phyloP scores from a whole-genome alignment of 129 eudicot genomes.

The Centella asiatica region DNA sequence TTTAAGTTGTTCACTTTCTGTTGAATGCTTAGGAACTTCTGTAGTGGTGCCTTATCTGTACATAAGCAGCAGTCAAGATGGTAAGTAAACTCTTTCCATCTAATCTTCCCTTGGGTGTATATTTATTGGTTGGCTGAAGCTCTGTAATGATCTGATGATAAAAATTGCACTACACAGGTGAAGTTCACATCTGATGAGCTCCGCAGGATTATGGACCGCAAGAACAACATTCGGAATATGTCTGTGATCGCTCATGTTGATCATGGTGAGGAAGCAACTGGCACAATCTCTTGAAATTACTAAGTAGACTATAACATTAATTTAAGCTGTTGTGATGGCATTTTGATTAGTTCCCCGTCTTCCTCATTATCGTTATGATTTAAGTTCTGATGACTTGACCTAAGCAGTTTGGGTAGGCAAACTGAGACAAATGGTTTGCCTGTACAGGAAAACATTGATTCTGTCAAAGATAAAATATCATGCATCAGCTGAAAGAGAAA shows the following conservation, averaged over 20 bases:
- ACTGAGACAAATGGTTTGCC: too few relatives aligned
- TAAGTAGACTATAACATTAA: background rate
- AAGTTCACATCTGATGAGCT: constrained; percentile 29
- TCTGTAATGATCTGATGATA: background rate
- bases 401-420: too few relatives aligned
- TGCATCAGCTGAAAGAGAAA: too few relatives aligned
- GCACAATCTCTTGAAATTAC: background rate
- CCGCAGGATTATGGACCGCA: constrained; percentile 63
- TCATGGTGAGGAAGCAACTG: constrained; percentile 37
- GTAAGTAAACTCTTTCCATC: background rate
- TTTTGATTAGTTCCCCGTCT: too few relatives aligned
- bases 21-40: background rate
- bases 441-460: too few relatives aligned
- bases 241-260: constrained; percentile 87
- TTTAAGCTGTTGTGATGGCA: background rate
- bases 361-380: too few relatives aligned
- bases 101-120: background rate
- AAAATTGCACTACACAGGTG: background rate
- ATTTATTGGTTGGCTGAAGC: background rate
- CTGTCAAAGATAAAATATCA: too few relatives aligned
- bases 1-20: too few relatives aligned
- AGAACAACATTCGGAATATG: constrained; percentile 76
- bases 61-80: constrained; percentile 4
- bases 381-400: too few relatives aligned
- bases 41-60: background rate